These are phyloP conservation scores for Phanerochaete carnosa DNA, from an alignment of 768 basidiomycete species.

Conservation along the genomic window DNA sequence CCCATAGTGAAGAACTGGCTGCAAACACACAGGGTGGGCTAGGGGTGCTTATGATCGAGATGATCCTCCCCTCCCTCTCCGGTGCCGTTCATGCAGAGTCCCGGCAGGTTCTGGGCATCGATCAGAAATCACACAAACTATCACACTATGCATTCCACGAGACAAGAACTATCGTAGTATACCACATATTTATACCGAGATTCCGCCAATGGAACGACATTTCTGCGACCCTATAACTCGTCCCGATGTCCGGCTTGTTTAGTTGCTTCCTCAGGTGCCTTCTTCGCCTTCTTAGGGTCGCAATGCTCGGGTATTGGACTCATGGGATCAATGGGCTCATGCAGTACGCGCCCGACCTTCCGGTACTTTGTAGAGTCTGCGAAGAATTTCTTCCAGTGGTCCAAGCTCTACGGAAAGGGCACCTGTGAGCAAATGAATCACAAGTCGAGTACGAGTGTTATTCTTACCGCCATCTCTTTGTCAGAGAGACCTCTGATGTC, in stretches of 20 bases:
- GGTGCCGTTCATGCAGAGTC: background rate
- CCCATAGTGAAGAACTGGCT: conserved; percentile 80
- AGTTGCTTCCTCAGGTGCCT: conserved; percentile 6
- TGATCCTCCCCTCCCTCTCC: too few relatives aligned
- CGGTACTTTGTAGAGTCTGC: conserved; percentile 73
- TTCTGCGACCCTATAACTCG: conserved; percentile 3
- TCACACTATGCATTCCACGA: too few relatives aligned
- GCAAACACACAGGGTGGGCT: conserved; percentile 57
- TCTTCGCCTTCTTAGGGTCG: conserved; percentile 53
- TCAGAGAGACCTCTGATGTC: conserved; percentile 81
- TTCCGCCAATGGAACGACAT: background rate
- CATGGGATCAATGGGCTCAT: conserved; percentile 72
- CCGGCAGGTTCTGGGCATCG: too few relatives aligned
- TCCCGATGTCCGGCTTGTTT: conserved; percentile 7
- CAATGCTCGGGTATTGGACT: conserved; percentile 77
- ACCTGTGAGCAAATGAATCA: background rate
- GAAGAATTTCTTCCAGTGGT: conserved; percentile 92
- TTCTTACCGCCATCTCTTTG: conserved; percentile 59
- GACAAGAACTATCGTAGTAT: background rate
- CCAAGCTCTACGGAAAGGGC: conserved; percentile 50
- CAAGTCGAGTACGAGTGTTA: background rate
- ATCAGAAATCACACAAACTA: too few relatives aligned
- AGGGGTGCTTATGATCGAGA: conserved; percentile 20
- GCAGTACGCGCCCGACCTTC: conserved; percentile 74
- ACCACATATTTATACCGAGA: background rate